These are phyloP conservation scores for Trypethelium eluteriae DNA, from an alignment of 495 filamentous ascomycete genomes.

Conservation along the genomic window DNA sequence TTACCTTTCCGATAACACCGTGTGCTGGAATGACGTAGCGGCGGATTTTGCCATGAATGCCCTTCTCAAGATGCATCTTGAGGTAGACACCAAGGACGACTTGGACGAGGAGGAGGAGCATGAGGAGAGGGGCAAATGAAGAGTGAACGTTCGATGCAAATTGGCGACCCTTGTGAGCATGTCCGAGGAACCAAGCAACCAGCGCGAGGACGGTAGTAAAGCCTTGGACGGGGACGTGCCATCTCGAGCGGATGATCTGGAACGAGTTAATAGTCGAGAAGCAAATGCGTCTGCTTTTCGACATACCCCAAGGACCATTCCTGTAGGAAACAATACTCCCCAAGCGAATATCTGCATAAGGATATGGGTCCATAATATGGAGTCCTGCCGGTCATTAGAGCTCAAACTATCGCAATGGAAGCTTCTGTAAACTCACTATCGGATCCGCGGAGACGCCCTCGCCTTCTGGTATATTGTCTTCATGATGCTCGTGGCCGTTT, in stretches of 20 bases:
- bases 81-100: slow-evolving; percentile 78
- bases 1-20: slow-evolving; percentile 72
- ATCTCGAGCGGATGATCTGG: slow-evolving; percentile 80
- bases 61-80: slow-evolving; percentile 78
- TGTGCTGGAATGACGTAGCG: slow-evolving; percentile 63
- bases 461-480: slow-evolving; percentile 67
- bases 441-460: slow-evolving; percentile 70
- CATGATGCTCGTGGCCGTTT: slow-evolving; percentile 44
- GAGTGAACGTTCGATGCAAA: slow-evolving; percentile 81
- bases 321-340: slow-evolving; percentile 84
- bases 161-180: slow-evolving; percentile 79
- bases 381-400: slow-evolving; percentile 48
- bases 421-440: slow-evolving; percentile 52
- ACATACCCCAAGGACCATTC: slow-evolving; percentile 89
- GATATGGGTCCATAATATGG: slow-evolving; percentile 89
- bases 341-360: slow-evolving; percentile 79
- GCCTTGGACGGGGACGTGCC: slow-evolving; percentile 88
- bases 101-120: slow-evolving; percentile 70
- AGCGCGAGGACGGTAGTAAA: slow-evolving; percentile 67
- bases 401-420: neutral
- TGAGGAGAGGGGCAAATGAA: slow-evolving; percentile 67
- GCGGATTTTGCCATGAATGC: slow-evolving; percentile 71
- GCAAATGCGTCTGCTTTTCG: neutral
- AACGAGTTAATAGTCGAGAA: neutral
- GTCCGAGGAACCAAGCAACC: slow-evolving; percentile 82